These are phyloP conservation scores for Sporopachydermia lactativora DNA, from an alignment of 805 yeast species.

Conservation along the genomic window DNA sequence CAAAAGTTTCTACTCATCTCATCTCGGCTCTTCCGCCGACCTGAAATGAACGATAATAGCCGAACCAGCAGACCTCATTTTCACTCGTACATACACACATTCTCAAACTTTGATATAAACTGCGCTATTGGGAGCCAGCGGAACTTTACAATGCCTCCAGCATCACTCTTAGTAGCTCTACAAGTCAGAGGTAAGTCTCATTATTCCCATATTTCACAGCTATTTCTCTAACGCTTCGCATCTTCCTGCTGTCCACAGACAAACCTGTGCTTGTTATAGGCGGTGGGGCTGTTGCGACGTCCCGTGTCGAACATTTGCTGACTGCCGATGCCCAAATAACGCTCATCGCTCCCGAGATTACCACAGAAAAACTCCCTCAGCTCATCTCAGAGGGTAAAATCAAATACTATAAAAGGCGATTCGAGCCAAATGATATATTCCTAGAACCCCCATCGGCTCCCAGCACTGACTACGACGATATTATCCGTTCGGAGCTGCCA, in stretches of 20 bases:
- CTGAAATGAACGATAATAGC: too few relatives aligned
- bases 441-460: conserved; percentile 23
- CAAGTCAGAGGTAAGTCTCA: too few relatives aligned
- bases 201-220: too few relatives aligned
- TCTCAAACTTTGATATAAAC: too few relatives aligned
- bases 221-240: too few relatives aligned
- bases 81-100: too few relatives aligned
- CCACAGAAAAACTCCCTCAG: conserved; percentile 19
- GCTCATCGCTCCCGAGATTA: conserved; percentile 36
- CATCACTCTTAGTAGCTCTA: too few relatives aligned
- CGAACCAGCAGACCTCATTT: too few relatives aligned
- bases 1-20: too few relatives aligned
- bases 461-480: conserved; percentile 14
- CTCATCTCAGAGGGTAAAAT: conserved; percentile 28
- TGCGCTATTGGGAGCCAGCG: too few relatives aligned
- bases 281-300: conserved; percentile 64
- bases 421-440: conserved; percentile 30
- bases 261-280: conserved; percentile 63
- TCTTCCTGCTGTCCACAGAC: conserved; percentile 15
- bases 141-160: too few relatives aligned
- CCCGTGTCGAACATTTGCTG: conserved; percentile 51
- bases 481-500: conserved; percentile 17
- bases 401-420: conserved; percentile 30
- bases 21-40: too few relatives aligned
- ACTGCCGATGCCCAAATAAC: conserved; percentile 61